These are phyloP conservation scores for Neurospora intermedia DNA, from an alignment of 495 filamentous ascomycete species.

Conservation along the genomic window DNA sequence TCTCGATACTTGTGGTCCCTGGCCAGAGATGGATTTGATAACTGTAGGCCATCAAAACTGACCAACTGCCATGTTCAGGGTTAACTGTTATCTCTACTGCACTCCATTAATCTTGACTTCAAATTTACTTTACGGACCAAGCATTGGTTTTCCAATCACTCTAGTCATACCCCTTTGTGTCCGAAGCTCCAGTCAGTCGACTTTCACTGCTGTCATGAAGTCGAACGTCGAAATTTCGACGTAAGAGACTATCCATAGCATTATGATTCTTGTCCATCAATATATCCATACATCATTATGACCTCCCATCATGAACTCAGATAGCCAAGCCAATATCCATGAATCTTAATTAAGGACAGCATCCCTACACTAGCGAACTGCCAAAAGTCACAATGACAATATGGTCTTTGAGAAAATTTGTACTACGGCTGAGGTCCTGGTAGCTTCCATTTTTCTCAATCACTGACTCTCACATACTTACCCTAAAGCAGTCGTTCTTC, in stretches of 20 bases:
- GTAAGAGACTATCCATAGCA: not conserved
- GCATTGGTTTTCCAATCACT: no score
- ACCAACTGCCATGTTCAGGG: not conserved
- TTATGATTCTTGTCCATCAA: not conserved
- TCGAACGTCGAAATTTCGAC: not conserved
- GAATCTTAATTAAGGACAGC: not conserved
- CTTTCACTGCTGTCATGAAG: not conserved
- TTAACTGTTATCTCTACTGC: no score
- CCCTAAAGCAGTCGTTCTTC: not conserved
- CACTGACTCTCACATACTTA: not conserved
- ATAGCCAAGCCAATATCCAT: not conserved
- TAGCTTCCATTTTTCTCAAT: not conserved
- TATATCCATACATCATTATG: no score
- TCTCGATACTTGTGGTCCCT: not conserved
- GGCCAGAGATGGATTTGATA: not conserved
- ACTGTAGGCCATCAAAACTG: not conserved
- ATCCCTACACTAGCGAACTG: not conserved
- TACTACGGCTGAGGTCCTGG: not conserved
- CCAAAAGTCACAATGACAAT: not conserved
- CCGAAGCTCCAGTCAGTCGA: not conserved
- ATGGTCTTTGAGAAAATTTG: not conserved
- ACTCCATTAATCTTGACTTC: not conserved
- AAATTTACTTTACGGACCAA: not conserved
- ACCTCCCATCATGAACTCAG: no score
- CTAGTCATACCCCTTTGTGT: not conserved